A percentile compares a stretch with the other conserved stretches of the same genome.
These are phyloP conservation scores for Rhodosporidiobolus sp. DNA, from an alignment of 768 basidiomycete genomes.

Conservation along the genomic window DNA sequence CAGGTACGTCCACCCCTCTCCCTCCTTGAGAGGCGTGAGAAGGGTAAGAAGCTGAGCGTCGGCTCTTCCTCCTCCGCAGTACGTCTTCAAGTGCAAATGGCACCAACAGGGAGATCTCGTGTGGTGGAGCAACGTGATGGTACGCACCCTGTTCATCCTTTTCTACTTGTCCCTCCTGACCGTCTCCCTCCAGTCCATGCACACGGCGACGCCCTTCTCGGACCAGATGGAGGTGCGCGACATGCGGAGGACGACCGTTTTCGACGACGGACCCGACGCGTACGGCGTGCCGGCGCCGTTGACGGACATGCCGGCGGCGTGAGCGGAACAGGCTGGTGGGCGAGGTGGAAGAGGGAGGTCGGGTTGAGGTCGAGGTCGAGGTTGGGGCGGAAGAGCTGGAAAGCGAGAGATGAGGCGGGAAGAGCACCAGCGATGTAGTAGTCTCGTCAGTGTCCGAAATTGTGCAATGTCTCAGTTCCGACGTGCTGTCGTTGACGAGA, in stretches of 20 bases:
- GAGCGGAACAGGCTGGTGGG: background rate
- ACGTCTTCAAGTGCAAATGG: slow-evolving; percentile 38
- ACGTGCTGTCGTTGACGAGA: too few relatives aligned
- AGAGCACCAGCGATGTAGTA: too few relatives aligned
- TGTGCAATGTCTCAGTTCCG: too few relatives aligned
- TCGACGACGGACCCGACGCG: slow-evolving; percentile 37
- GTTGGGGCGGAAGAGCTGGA: too few relatives aligned
- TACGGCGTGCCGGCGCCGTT: background rate
- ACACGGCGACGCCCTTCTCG: slow-evolving; percentile 36
- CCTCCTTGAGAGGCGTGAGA: background rate
- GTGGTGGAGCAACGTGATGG: slow-evolving; percentile 36
- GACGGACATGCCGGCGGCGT: slow-evolving; percentile 1
- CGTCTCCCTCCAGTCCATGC: slow-evolving; percentile 21
- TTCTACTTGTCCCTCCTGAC: background rate
- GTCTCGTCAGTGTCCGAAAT: too few relatives aligned
- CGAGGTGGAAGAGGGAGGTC: background rate
- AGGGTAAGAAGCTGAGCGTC: too few relatives aligned
- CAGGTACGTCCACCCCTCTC: background rate
- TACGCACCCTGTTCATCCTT: background rate
- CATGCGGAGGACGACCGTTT: slow-evolving; percentile 43
- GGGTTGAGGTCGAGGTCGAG: background rate
- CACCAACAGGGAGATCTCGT: slow-evolving; percentile 32
- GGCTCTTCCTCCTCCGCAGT: background rate
- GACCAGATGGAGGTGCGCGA: slow-evolving; percentile 44
- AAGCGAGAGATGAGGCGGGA: too few relatives aligned